These are phyloP conservation scores for Macrophomina tecta DNA, from an alignment of 2,329 filamentous ascomycete genomes.

Conservation along the genomic window DNA sequence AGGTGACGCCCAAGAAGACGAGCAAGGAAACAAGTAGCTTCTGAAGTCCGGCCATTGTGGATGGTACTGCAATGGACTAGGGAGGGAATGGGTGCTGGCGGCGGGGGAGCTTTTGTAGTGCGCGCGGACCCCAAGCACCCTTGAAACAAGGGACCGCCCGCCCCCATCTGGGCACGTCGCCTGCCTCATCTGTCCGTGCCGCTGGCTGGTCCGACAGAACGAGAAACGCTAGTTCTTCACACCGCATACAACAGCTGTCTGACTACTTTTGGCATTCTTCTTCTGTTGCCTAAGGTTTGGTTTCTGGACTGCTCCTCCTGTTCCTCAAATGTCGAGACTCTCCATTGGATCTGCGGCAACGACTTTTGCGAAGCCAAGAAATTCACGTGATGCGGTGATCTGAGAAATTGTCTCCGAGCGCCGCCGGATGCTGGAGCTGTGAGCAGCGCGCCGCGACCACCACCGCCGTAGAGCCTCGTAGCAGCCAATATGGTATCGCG, in stretches of 20 bases:
- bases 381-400: constrained; percentile 20
- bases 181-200: background rate
- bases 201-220: background rate
- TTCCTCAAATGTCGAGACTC: background rate
- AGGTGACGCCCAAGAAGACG: constrained; percentile 75
- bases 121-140: constrained; percentile 14
- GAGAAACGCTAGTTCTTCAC: background rate
- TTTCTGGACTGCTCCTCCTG: background rate
- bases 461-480: background rate
- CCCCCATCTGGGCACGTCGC: constrained; percentile 11
- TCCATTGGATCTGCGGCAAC: background rate
- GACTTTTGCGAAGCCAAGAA: background rate
- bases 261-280: background rate
- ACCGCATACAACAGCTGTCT: background rate
- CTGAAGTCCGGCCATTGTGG: constrained; percentile 76
- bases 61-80: constrained; percentile 19
- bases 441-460: constrained; percentile 9
- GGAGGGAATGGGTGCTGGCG: background rate
- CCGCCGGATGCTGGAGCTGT: background rate
- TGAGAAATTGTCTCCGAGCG: constrained; percentile 16
- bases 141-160: constrained; percentile 26
- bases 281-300: background rate
- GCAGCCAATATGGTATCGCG: constrained; percentile 16
- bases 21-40: constrained; percentile 73
- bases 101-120: constrained; percentile 18